Conservation (phyloP, 2,329 filamentous ascomycete genomes). For the Fusarium albosuccineum region DNA sequence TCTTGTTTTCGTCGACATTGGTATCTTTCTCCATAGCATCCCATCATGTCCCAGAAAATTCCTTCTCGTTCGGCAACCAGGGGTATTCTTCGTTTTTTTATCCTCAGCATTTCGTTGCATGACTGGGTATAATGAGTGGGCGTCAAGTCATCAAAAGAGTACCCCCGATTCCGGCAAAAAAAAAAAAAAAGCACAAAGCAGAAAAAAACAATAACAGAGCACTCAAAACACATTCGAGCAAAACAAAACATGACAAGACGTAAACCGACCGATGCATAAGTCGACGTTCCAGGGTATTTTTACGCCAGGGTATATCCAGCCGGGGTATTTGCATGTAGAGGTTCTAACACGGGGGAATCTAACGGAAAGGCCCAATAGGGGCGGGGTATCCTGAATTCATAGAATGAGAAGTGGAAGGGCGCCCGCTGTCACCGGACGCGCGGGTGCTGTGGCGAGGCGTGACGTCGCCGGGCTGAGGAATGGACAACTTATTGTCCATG, state of each 20-base stretch:
- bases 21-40: conserved; percentile 47
- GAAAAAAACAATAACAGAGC: conserved; percentile 20
- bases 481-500: conserved; percentile 71
- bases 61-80: conserved; percentile 44
- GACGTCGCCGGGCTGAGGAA: conserved; percentile 81
- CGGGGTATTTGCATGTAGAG: conserved; percentile 69
- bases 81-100: conserved; percentile 53
- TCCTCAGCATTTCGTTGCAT: conserved; percentile 49
- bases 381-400: conserved; percentile 96
- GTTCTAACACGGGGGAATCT: conserved; percentile 66
- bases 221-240: conserved; percentile 35
- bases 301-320: conserved; percentile 76
- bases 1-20: conserved; percentile 42
- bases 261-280: conserved; percentile 63
- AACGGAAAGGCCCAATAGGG: conserved; percentile 91
- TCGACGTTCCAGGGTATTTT: conserved; percentile 65
- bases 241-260: conserved; percentile 50
- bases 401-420: conserved; percentile 95
- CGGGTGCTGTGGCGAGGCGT: conserved; percentile 87
- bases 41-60: conserved; percentile 42
- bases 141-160: conserved; percentile 52
- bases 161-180: conserved; percentile 43
- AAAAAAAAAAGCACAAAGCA: conserved; percentile 35
- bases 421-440: conserved; percentile 90
- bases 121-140: conserved; percentile 53